These are phyloP conservation scores for Heracleum sosnowskyi DNA, from an alignment of 129 eudicot genomes.

Conservation along the genomic window DNA sequence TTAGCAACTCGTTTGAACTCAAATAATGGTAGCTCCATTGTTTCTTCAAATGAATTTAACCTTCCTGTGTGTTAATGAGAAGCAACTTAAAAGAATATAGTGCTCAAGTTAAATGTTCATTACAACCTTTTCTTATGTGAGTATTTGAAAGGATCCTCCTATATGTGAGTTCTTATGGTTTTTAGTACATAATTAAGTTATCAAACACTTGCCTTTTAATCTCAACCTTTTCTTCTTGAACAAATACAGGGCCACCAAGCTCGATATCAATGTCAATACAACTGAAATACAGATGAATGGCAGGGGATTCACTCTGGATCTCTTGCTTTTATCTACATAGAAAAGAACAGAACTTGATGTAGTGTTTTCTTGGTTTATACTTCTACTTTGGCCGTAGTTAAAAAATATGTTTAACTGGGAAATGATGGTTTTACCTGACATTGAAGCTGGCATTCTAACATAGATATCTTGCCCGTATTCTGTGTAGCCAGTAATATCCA, in stretches of 20 bases:
- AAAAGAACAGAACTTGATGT: neutral
- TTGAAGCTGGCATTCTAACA: neutral
- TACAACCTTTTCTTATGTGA: too few relatives aligned
- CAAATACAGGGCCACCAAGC: neutral
- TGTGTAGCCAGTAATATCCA: neutral
- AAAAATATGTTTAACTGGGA: neutral
- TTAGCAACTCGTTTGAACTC: neutral
- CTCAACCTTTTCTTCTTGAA: neutral
- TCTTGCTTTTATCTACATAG: neutral
- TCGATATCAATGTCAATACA: neutral
- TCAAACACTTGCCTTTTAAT: neutral
- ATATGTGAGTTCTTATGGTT: too few relatives aligned
- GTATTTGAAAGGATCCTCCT: too few relatives aligned
- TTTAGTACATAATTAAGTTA: too few relatives aligned
- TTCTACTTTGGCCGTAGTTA: neutral
- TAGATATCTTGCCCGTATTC: neutral
- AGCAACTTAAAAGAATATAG: too few relatives aligned
- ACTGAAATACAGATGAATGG: neutral
- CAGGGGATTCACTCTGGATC: neutral
- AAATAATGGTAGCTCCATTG: neutral
- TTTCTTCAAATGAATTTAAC: neutral
- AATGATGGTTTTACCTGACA: neutral
- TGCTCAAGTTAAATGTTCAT: too few relatives aligned
- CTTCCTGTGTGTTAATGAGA: neutral
- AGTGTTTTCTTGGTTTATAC: too few relatives aligned